Base-by-base conservation (phyloP, 2,329 filamentous ascomycete genomes). In the Aureobasidium sp. region DNA sequence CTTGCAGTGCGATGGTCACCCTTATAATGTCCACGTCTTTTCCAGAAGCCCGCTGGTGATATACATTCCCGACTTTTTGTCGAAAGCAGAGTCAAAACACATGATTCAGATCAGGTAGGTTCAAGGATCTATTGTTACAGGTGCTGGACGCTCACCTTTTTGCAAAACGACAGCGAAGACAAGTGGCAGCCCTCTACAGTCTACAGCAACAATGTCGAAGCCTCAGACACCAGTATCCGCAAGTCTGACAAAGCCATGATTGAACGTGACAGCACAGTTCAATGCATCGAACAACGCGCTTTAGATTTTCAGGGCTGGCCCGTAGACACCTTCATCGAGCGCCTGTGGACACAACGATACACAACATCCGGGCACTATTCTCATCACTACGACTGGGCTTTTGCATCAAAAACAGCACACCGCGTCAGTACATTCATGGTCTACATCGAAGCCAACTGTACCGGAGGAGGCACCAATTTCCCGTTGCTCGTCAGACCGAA, bases 361-460 rank as follows among this genome's bases (percentile, higher is more conserved):
- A 81, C 79, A n/a, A 69, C 73, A 6, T 77, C 76, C 2, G 84
- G 84, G 0, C 82, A 86, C 69, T 87, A 86, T 70, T 72, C 72
- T 3, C 78, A 83, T 64, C 83, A 86, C 66, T 86, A 81, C 68
- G 84, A 87, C 71, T 86, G 83, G 82, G 77, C 77, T 42, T 66
- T 61, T 57, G 70, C 62, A 63, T 74, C 64, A 5, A 68, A 68
- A 34, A 62, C 56, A 2, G 67, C 70, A 3, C 49, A 72, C 39
- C 74, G 84, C 0, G 71, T 82, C 6, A 83, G 79, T 61, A 84
- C 79, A 2, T 86, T 86, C 67, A 86, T 86, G 82, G 84, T 86
- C 1, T 87, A 85, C 67, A 70, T 86, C 0, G 72, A 75, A 9
- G 79, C 72, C 7, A 73, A 81, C 51, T 83, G 82, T 64, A 75